Percentiles rank a stretch among this genome's conserved stretches.
Evolutionary conservation across 169 alveolate genomes (phyloP).

Genomic region (Plasmodium yoelii): DNA sequence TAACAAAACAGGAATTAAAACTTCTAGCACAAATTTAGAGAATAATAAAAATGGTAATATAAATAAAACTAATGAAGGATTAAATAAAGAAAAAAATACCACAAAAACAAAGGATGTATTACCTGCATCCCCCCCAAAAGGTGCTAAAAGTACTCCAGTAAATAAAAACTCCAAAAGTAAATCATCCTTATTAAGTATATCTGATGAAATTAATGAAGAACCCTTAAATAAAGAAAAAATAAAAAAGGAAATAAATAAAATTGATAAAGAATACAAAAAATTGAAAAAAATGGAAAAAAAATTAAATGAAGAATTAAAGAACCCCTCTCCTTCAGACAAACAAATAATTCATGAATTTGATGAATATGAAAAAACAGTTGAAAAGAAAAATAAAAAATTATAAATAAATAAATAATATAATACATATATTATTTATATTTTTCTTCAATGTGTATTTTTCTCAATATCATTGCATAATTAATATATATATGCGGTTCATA

Average conservation of each 20-base stretch:
- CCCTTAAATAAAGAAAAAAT: constrained; percentile 40
- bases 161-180: background rate
- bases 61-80: constrained; percentile 5
- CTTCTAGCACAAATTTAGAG: background rate
- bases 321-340: constrained; percentile 54
- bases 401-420: constrained; percentile 5
- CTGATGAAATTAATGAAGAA: constrained; percentile 19
- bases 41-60: constrained; percentile 6
- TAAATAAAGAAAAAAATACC: constrained; percentile 1
- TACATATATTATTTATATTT: background rate
- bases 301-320: constrained; percentile 48
- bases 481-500: no score
- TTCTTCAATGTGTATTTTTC: background rate
- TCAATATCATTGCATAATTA: no score
- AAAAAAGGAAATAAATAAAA: constrained; percentile 50
- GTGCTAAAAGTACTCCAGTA: constrained; percentile 11
- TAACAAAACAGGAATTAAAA: constrained; percentile 12
- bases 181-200: constrained; percentile 38
- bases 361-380: constrained; percentile 55
- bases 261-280: constrained; percentile 65
- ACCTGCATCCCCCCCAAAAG: constrained; percentile 1
- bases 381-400: constrained; percentile 12
- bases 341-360: constrained; percentile 56
- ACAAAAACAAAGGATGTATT: background rate
- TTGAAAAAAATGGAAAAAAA: constrained; percentile 63